phyloP scores from a whole-genome alignment of 2,329 filamentous ascomycete genomes.

The Epichloe gansuensis region DNA sequence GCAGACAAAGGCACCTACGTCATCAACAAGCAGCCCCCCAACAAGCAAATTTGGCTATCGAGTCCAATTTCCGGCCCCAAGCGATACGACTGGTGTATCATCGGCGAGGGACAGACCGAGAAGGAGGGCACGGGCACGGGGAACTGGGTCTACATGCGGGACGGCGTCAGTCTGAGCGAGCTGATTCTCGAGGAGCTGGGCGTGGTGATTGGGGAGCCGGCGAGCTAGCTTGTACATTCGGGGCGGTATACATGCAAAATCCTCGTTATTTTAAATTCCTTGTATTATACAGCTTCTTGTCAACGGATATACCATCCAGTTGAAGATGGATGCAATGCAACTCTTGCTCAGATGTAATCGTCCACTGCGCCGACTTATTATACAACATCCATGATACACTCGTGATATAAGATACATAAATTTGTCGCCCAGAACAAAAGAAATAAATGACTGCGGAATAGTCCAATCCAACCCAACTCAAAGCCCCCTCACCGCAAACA shows the following conservation, averaged over 20 bases:
- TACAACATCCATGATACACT: too few relatives aligned
- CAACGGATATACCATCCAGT: too few relatives aligned
- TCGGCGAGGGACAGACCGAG: conserved; percentile 54
- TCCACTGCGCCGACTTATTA: too few relatives aligned
- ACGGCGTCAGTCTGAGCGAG: conserved; percentile 62
- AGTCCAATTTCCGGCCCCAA: conserved; percentile 86
- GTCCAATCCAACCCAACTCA: too few relatives aligned
- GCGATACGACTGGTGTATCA: conserved; percentile 78
- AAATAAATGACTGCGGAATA: too few relatives aligned
- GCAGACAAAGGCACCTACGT: conserved; percentile 69
- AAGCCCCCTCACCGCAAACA: conserved; percentile 36
- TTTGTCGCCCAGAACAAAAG: too few relatives aligned
- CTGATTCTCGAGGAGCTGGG: conserved; percentile 66
- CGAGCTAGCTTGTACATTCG: conserved; percentile 10
- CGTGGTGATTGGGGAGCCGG: conserved; percentile 38
- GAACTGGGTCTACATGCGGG: conserved; percentile 78
- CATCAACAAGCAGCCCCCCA: conserved; percentile 98
- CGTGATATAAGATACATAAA: too few relatives aligned
- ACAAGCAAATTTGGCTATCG: conserved; percentile 94
- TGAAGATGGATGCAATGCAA: too few relatives aligned
- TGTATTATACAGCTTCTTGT: neutral
- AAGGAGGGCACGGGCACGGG: conserved; percentile 65
- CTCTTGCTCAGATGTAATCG: too few relatives aligned
- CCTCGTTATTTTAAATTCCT: neutral
- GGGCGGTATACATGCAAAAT: too few relatives aligned